A percentile compares a stretch with the other conserved stretches of the same genome.
Evolutionary conservation across 495 filamentous ascomycete species (phyloP).

Genomic region (Talaromyces wortmannii): DNA sequence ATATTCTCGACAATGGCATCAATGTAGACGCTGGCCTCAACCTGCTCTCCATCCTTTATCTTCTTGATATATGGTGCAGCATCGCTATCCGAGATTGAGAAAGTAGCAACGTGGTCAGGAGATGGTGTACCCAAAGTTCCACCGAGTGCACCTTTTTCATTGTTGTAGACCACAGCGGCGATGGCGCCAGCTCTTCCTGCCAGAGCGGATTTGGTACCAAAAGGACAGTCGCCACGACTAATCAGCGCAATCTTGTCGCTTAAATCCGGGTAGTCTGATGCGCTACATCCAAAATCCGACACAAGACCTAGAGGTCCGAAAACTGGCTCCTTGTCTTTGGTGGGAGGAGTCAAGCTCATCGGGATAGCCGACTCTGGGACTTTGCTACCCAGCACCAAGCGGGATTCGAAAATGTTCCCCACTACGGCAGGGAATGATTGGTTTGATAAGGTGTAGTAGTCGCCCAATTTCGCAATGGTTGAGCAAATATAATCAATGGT

Average conservation of each 20-base stretch:
- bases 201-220: slow-evolving; percentile 50
- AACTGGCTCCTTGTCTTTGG: slow-evolving; percentile 43
- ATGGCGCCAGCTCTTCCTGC: slow-evolving; percentile 52
- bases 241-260: slow-evolving; percentile 49
- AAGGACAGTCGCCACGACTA: slow-evolving; percentile 49
- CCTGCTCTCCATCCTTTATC: slow-evolving; percentile 35
- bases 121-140: slow-evolving; percentile 49
- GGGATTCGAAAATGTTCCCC: slow-evolving; percentile 50
- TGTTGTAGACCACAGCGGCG: slow-evolving; percentile 57
- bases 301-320: slow-evolving; percentile 13
- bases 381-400: slow-evolving; percentile 45
- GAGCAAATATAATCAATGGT: slow-evolving; percentile 56
- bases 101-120: slow-evolving; percentile 49
- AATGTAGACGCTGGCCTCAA: slow-evolving; percentile 49
- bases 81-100: slow-evolving; percentile 44
- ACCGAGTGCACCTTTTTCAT: slow-evolving; percentile 34
- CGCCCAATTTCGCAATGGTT: slow-evolving; percentile 36
- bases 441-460: slow-evolving; percentile 51
- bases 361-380: slow-evolving; percentile 43
- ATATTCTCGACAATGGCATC: slow-evolving; percentile 38
- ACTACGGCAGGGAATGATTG: slow-evolving; percentile 53
- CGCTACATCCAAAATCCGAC: slow-evolving; percentile 46
- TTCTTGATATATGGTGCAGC: slow-evolving; percentile 39
- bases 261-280: slow-evolving; percentile 39
- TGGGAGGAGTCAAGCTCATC: slow-evolving; percentile 56